phyloP scores from a whole-genome alignment of 129 eudicot genomes.

The Flaveria ramosissima region DNA sequence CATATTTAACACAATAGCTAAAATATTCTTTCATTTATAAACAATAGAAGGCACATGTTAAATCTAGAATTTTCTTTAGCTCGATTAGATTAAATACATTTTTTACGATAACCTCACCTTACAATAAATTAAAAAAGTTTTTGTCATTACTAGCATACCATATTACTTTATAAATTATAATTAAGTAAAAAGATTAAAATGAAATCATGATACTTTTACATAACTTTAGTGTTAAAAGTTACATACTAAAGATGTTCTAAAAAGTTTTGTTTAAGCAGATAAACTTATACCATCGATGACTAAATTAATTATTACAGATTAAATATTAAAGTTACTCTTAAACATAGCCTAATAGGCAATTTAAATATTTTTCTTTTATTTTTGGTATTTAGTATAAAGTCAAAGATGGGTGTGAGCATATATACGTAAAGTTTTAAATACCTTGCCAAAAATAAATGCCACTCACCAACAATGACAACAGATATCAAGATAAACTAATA shows the following conservation, averaged over 20 bases:
- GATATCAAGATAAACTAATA: not conserved
- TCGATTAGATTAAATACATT: too few species aligned
- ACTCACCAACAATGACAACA: slow-evolving; percentile 26
- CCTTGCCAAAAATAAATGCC: slow-evolving; percentile 26
- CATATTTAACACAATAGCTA: too few species aligned
- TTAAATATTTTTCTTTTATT: not conserved
- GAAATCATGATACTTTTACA: not conserved
- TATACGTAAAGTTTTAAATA: slow-evolving; percentile 19
- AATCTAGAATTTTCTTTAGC: too few species aligned
- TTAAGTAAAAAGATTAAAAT: not conserved
- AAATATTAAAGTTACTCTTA: not conserved
- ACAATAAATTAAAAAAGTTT: not conserved
- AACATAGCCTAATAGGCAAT: not conserved
- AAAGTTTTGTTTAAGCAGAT: not conserved
- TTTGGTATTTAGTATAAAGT: slow-evolving; percentile 1
- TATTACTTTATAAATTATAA: not conserved
- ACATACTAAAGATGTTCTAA: not conserved
- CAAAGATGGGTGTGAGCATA: not conserved
- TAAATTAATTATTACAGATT: too few species aligned
- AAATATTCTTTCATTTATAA: too few species aligned
- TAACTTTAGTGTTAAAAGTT: not conserved
- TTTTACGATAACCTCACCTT: too few species aligned
- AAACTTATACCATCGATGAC: not conserved
- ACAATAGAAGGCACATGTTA: too few species aligned
- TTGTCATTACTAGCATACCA: not conserved